phyloP scores from a whole-genome alignment of 75 land plant genomes.

The Pinus taeda region DNA sequence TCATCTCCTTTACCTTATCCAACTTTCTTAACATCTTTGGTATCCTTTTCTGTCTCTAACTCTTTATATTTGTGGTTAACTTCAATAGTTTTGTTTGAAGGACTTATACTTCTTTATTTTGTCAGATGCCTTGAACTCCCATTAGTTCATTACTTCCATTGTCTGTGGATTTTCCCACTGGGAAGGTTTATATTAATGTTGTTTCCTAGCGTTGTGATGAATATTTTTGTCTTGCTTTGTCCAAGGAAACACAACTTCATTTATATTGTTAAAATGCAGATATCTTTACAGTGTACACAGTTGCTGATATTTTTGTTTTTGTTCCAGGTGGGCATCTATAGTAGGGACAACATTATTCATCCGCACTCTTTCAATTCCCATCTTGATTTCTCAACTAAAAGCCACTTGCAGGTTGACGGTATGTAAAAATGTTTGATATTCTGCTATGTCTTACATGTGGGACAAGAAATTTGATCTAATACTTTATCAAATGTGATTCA shows the following conservation, averaged over 20 bases:
- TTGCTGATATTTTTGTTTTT: neutral
- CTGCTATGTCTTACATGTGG: neutral
- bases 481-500: neutral
- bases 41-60: too few relatives aligned
- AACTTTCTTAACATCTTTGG: neutral
- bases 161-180: too few relatives aligned
- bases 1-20: neutral
- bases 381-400: constrained; percentile 74
- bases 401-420: constrained; percentile 66
- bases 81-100: too few relatives aligned
- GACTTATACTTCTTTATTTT: too few relatives aligned
- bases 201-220: neutral
- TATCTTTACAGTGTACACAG: too few relatives aligned
- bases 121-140: too few relatives aligned
- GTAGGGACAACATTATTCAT: constrained; percentile 69
- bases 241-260: neutral
- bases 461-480: neutral
- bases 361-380: constrained; percentile 53
- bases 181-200: too few relatives aligned
- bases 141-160: too few relatives aligned
- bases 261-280: neutral
- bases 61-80: too few relatives aligned
- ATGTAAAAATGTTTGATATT: constrained; percentile 12
- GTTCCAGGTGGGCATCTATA: constrained; percentile 84
- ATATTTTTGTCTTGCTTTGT: neutral